Base-by-base conservation (phyloP, 306 rosid genomes). In the Oemleria cerasiformis region DNA sequence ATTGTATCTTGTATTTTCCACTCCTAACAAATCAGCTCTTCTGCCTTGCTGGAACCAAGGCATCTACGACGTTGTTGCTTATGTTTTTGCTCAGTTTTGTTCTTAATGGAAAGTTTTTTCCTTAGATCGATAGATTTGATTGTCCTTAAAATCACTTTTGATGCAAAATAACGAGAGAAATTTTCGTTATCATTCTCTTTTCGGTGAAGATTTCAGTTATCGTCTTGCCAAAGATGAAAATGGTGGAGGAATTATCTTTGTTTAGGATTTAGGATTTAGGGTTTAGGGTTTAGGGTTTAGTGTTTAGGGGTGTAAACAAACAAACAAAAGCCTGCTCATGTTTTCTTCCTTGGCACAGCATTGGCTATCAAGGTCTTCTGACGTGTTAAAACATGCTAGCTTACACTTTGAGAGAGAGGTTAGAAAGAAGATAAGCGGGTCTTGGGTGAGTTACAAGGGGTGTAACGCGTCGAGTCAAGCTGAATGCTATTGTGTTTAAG, bases 301-400 rank as follows among this genome's bases (percentile, higher is more conserved):
- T 30, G 3, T 30, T 30, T 30, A 30, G 36, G 36, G 36, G 36
- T 4, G 3, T 30, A 30, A 30, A 30, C 36, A 30, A 20, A 43
- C 38, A 64, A 20, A 64, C 6, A 9, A 6, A 7, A 64, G n/a
- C 48, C 42, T 25, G 15, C 82, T 83, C 57, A 83, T 84, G 61
- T 62, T 65, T 77, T 42, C 80, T 65, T 67, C 82, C 75, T 42
- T 3, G 75, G 45, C 41, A 71, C 75, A 70, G 40, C 30, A 19
- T 68, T 70, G 45, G 79, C 77, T 49, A 78, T 72, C 84, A 76
- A 78, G 20, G 84, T 81, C 79, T 81, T 84, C 58, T 78, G 36
- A 53, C 83, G 81, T 81, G 65, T 20, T 44, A 1, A 21, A 15
- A 14, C 39, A 20, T 39, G 14, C 40, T 15, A 57, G 2, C 15